phyloP scores from a whole-genome alignment of 192 early-diverging fungal genomes.

The Entrophospora sp. region DNA sequence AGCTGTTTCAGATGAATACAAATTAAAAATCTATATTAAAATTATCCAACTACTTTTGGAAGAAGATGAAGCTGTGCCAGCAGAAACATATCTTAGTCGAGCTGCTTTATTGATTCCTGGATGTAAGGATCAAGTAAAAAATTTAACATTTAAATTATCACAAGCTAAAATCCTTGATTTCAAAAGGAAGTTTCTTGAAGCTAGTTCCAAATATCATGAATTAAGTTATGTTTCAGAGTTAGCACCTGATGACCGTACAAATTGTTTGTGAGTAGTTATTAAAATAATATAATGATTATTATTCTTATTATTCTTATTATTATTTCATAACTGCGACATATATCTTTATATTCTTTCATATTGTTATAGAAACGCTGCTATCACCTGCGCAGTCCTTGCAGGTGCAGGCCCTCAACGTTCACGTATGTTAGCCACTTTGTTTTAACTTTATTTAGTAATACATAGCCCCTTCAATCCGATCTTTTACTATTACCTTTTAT shows the following conservation, averaged over 20 bases:
- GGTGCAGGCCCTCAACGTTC: slow-evolving; percentile 84
- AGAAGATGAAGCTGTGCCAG: slow-evolving; percentile 71
- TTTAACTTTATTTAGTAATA: slow-evolving; percentile 83
- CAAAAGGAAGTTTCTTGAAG: slow-evolving; percentile 79
- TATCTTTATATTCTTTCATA: background rate
- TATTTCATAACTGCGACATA: too few relatives aligned
- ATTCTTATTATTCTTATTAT: too few relatives aligned
- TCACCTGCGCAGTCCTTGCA: slow-evolving; percentile 84
- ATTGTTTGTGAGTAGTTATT: slow-evolving; percentile 38
- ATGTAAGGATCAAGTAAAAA: slow-evolving; percentile 39
- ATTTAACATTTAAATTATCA: slow-evolving; percentile 65
- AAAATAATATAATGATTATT: background rate
- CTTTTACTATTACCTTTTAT: too few relatives aligned
- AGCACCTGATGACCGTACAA: slow-evolving; percentile 50
- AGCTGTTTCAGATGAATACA: slow-evolving; percentile 54
- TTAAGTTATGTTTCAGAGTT: slow-evolving; percentile 64
- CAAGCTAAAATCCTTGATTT: slow-evolving; percentile 81
- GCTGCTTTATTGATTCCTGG: slow-evolving; percentile 59
- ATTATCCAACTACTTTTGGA: slow-evolving; percentile 80
- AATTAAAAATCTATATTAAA: slow-evolving; percentile 73
- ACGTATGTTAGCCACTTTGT: slow-evolving; percentile 77
- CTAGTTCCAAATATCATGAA: slow-evolving; percentile 76
- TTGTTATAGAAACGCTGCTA: slow-evolving; percentile 54
- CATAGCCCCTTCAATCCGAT: slow-evolving; percentile 66
- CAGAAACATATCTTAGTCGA: slow-evolving; percentile 78